A percentile compares a stretch with the other conserved stretches of the same genome.
These are phyloP conservation scores for Gastrodia elata DNA, from an alignment of 106 monocot species.

Conservation along the genomic window DNA sequence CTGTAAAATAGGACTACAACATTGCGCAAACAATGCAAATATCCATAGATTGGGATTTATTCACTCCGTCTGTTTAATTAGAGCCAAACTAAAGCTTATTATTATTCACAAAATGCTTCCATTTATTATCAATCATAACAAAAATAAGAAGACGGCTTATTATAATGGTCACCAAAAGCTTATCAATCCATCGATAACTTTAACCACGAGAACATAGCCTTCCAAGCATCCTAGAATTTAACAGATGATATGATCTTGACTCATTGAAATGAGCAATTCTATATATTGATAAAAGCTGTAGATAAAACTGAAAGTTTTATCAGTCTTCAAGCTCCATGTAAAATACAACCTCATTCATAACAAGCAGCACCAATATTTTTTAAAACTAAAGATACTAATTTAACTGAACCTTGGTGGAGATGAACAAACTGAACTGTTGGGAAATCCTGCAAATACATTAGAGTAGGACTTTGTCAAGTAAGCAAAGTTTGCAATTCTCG, in stretches of 20 bases:
- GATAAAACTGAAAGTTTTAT: neutral
- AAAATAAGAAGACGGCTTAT: neutral
- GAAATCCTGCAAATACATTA: slow-evolving; percentile 53
- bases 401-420: slow-evolving; percentile 30
- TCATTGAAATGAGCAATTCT: neutral
- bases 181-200: neutral
- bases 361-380: neutral
- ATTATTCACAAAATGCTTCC: neutral
- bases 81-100: neutral
- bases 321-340: neutral
- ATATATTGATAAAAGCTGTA: neutral
- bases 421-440: slow-evolving; percentile 19
- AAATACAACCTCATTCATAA: neutral
- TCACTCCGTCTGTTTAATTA: neutral
- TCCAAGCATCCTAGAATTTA: neutral
- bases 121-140: neutral
- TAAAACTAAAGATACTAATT: neutral
- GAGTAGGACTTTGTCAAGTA: slow-evolving; percentile 82
- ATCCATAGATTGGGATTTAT: neutral
- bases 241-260: neutral
- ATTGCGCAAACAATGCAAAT: too few species aligned
- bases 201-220: neutral
- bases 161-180: neutral
- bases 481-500: slow-evolving; percentile 61
- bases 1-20: too few species aligned